phyloP scores from a whole-genome alignment of 1,139 yeast species.

The Petasospora rhodanensis region DNA sequence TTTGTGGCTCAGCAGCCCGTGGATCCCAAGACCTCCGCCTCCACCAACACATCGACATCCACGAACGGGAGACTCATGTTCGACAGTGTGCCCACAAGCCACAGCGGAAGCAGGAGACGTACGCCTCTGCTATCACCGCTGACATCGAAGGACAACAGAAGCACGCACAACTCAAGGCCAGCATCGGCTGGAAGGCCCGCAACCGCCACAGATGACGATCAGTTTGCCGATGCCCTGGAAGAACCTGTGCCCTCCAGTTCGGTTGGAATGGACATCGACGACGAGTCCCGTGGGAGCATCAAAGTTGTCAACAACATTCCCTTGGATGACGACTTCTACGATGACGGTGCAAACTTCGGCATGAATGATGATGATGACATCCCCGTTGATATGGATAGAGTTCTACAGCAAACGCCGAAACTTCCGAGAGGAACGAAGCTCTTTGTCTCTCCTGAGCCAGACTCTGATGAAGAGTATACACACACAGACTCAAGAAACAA shows the following conservation, averaged over 20 bases:
- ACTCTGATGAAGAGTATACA: conserved; percentile 6
- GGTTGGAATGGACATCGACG: conserved; percentile 20
- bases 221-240: conserved; percentile 19
- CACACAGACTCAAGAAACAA: conserved; percentile 2
- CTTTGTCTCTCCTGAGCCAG: conserved; percentile 16
- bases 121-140: conserved; percentile 10
- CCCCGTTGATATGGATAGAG: no score
- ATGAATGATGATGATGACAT: conserved; percentile 1
- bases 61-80: conserved; percentile 3
- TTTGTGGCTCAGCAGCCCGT: no score
- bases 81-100: conserved; percentile 3
- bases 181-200: conserved; percentile 1
- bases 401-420: no score
- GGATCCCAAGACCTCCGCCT: not conserved
- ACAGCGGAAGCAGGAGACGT: conserved; percentile 4
- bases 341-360: conserved; percentile 1
- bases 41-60: conserved; percentile 2
- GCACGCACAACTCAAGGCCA: no score
- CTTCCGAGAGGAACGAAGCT: conserved; percentile 13
- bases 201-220: conserved; percentile 14
- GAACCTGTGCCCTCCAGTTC: conserved; percentile 8
- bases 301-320: conserved; percentile 9
- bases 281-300: conserved; percentile 18
- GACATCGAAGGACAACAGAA: no score
- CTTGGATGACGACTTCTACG: conserved; percentile 1